A percentile compares a stretch with the other conserved stretches of the same genome.
phyloP scores from a whole-genome alignment of 176 grass and related monocot species.

The Triticum aestivum region DNA sequence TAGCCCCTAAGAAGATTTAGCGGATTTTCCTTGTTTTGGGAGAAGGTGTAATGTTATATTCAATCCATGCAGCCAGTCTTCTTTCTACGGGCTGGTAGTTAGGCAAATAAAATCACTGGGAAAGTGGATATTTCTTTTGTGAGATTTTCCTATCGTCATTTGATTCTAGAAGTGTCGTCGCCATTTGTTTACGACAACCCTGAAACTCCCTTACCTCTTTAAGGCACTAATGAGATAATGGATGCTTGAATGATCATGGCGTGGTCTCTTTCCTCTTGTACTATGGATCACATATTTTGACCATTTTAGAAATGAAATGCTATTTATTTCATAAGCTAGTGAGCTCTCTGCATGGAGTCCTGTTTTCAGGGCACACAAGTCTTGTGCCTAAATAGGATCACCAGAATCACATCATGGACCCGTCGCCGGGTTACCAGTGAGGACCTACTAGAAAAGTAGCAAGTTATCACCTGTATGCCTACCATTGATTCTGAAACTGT shows the following conservation, averaged over 20 bases:
- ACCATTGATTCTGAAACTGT: neutral
- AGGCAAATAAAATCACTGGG: slow-evolving; percentile 47
- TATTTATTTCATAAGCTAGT: neutral
- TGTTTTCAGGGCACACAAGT: neutral
- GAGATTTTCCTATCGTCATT: neutral
- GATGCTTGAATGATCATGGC: neutral
- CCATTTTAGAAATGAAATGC: neutral
- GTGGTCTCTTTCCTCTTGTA: neutral
- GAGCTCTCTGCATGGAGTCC: neutral
- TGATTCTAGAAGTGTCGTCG: neutral
- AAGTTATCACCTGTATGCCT: neutral
- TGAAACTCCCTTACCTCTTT: neutral
- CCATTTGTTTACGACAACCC: neutral
- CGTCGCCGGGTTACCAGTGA: neutral
- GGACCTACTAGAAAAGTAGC: neutral
- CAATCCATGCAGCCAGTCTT: neutral
- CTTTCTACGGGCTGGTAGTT: slow-evolving; percentile 26
- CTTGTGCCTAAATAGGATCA: neutral
- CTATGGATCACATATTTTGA: neutral
- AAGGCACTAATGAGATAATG: neutral
- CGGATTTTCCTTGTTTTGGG: slow-evolving; percentile 2
- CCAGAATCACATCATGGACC: neutral
- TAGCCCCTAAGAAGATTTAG: slow-evolving; percentile 20
- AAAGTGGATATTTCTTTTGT: slow-evolving; percentile 6
- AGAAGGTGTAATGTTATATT: slow-evolving; percentile 16